Percentiles rank a stretch among this genome's conserved stretches.
These are phyloP conservation scores for Ganoderma resinaceum DNA, from an alignment of 1,284 basidiomycete species.

Conservation along the genomic window DNA sequence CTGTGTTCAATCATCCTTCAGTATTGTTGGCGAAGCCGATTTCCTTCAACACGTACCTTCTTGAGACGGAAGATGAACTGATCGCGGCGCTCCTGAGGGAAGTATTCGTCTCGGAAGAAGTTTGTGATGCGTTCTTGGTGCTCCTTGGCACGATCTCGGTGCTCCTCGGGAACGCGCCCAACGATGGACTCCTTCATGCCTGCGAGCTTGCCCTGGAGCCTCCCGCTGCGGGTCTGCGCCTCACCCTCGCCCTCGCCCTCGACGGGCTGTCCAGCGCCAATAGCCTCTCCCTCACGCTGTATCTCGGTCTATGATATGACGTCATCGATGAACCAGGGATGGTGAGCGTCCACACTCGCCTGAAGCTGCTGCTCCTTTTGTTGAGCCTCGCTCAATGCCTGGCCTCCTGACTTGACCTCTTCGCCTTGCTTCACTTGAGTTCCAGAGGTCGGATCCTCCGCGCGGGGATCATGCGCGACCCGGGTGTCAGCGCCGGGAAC, in stretches of 20 bases:
- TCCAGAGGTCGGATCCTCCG: conserved; percentile 34
- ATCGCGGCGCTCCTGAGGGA: conserved; percentile 87
- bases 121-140: conserved; percentile 63
- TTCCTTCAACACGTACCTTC: conserved; percentile 48
- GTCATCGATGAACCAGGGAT: not conserved
- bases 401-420: conserved; percentile 43
- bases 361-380: conserved; percentile 31
- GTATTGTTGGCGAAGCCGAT: not conserved
- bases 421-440: conserved; percentile 41
- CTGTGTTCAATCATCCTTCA: conserved; percentile 3
- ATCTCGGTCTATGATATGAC: conserved; percentile 27
- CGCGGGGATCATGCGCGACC: conserved; percentile 54
- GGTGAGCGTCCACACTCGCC: conserved; percentile 21
- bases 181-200: conserved; percentile 51
- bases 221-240: conserved; percentile 55
- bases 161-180: conserved; percentile 65
- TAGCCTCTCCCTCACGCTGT: conserved; percentile 35
- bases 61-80: conserved; percentile 85
- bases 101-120: conserved; percentile 82
- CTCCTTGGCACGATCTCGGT: conserved; percentile 61
- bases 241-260: conserved; percentile 45
- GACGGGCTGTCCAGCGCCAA: conserved; percentile 27
- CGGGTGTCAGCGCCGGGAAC: conserved; percentile 52
- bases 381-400: conserved; percentile 34
- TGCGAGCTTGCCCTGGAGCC: conserved; percentile 54